These are phyloP conservation scores for Podaxis sp. DNA, from an alignment of 768 basidiomycete genomes.

Conservation along the genomic window DNA sequence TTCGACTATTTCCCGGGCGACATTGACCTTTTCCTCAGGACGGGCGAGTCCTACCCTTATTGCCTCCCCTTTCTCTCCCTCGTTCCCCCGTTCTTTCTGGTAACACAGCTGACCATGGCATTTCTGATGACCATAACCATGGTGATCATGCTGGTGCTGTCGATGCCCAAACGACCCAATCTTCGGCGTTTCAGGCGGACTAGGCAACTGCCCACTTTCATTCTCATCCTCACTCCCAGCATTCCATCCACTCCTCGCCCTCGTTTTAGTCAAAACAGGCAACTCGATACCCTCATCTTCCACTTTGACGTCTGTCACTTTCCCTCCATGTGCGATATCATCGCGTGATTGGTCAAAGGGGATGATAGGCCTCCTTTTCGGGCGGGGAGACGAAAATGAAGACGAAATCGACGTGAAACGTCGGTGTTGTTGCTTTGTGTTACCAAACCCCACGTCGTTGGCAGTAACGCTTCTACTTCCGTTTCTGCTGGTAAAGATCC, in stretches of 20 bases:
- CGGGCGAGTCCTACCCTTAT: background rate
- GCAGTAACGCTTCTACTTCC: no score
- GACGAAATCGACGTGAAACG: conserved; percentile 6
- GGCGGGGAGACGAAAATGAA: conserved; percentile 10
- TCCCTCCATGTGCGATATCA: no score
- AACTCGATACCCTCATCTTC: conserved; percentile 10
- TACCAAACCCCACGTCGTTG: background rate
- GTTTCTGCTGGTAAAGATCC: background rate
- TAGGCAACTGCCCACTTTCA: conserved; percentile 6
- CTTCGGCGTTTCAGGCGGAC: conserved; percentile 11
- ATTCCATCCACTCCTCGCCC: no score
- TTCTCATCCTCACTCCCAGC: no score
- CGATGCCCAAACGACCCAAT: background rate
- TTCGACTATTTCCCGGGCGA: background rate
- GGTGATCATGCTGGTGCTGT: background rate
- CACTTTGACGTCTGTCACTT: background rate
- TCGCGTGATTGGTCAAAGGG: background rate
- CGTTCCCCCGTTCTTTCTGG: background rate
- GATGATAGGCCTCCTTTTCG: background rate
- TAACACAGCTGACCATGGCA: background rate
- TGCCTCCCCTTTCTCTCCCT: background rate
- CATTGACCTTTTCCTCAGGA: conserved; percentile 4
- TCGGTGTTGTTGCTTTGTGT: background rate
- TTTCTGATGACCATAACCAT: background rate
- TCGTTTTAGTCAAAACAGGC: background rate